Evolutionary conservation across 129 eudicot species (phyloP).

Genomic region (Cynara cardunculus): DNA sequence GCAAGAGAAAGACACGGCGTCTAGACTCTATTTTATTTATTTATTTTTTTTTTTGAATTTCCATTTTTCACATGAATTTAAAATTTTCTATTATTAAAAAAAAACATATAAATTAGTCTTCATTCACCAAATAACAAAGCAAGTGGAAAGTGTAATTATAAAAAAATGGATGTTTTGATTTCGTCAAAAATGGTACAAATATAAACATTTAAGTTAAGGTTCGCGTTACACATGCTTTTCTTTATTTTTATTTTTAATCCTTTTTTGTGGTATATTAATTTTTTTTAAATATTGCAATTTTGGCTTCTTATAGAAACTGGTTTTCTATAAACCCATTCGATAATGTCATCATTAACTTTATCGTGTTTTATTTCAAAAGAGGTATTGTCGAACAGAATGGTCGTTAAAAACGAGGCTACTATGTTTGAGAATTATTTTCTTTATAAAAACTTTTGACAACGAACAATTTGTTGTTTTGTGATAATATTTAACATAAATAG

Average conservation of each 20-base stretch:
- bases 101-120: no score
- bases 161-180: neutral
- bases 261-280: neutral
- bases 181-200: slow-evolving; percentile 4
- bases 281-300: neutral
- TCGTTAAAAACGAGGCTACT: neutral
- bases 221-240: slow-evolving; percentile 14
- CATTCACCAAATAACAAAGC: neutral
- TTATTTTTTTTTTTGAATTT: neutral
- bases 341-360: neutral
- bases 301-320: neutral
- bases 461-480: no score
- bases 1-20: neutral
- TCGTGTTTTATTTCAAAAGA: neutral
- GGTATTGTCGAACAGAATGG: neutral
- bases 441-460: no score
- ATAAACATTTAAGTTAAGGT: neutral
- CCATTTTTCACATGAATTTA: no score
- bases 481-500: neutral
- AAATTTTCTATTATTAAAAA: no score
- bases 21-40: neutral
- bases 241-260: neutral
- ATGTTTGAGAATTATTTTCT: no score
- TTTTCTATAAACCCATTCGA: no score
- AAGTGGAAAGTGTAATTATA: neutral